Evolutionary conservation across 2,329 filamentous ascomycete genomes (phyloP).

Genomic region (Colletotrichum sp.): DNA sequence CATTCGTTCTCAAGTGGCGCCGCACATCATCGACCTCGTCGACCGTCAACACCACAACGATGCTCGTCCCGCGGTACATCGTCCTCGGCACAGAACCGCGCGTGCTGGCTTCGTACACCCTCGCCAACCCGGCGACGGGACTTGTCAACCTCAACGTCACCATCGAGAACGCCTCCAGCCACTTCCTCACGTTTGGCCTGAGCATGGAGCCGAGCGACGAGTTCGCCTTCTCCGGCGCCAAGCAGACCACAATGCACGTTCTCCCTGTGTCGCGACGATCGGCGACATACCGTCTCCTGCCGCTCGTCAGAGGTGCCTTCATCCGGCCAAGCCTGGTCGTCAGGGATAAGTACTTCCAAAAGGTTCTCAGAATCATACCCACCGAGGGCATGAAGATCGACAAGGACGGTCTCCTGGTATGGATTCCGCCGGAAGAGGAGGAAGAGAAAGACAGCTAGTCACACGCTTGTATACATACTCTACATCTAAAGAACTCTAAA

Average conservation of each 20-base stretch:
- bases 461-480: slow-evolving; percentile 8
- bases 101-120: slow-evolving; percentile 69
- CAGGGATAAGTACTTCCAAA: slow-evolving; percentile 91
- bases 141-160: slow-evolving; percentile 61
- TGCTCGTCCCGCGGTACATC: slow-evolving; percentile 80
- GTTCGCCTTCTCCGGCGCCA: slow-evolving; percentile 92
- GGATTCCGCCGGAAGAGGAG: slow-evolving; percentile 56
- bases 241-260: slow-evolving; percentile 79
- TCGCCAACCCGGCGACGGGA: slow-evolving; percentile 36
- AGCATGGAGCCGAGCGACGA: slow-evolving; percentile 91
- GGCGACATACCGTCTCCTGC: slow-evolving; percentile 77
- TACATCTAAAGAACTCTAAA: slow-evolving; percentile 1
- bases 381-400: slow-evolving; percentile 74
- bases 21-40: slow-evolving; percentile 44
- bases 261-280: slow-evolving; percentile 80
- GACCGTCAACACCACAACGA: slow-evolving; percentile 64
- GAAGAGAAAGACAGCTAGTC: slow-evolving; percentile 26
- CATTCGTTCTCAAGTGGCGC: slow-evolving; percentile 79
- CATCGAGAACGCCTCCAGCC: slow-evolving; percentile 92
- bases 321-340: slow-evolving; percentile 77
- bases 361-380: slow-evolving; percentile 80
- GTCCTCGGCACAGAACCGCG: slow-evolving; percentile 86
- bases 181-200: slow-evolving; percentile 92
- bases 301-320: slow-evolving; percentile 70
- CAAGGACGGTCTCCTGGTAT: slow-evolving; percentile 68